Evolutionary conservation across 805 yeast species (phyloP).

Genomic region (Monosporozyma servazzii): DNA sequence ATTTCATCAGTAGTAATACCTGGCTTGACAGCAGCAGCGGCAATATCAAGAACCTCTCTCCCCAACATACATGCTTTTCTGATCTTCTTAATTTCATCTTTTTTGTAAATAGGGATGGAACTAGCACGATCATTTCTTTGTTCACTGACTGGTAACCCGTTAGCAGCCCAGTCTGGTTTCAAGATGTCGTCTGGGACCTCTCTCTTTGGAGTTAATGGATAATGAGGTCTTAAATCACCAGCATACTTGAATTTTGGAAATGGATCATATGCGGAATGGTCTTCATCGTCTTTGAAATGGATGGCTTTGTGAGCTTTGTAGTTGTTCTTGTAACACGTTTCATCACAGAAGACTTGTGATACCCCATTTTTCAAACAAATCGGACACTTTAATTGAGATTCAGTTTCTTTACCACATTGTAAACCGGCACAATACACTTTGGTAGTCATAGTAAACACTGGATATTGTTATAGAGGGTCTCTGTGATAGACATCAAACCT

Average conservation of each 20-base stretch:
- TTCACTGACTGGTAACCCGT: slow-evolving; percentile 76
- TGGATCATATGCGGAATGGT: slow-evolving; percentile 59
- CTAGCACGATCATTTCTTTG: slow-evolving; percentile 59
- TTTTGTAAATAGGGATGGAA: slow-evolving; percentile 52
- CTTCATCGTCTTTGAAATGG: slow-evolving; percentile 52
- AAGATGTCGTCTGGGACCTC: slow-evolving; percentile 61
- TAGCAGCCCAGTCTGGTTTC: slow-evolving; percentile 73
- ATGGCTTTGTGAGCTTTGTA: slow-evolving; percentile 68
- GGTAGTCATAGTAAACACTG: background rate
- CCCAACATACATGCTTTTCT: slow-evolving; percentile 68
- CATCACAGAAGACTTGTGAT: slow-evolving; percentile 66
- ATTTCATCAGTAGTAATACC: slow-evolving; percentile 92
- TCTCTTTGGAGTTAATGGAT: slow-evolving; percentile 72
- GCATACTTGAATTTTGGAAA: slow-evolving; percentile 70
- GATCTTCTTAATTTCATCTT: slow-evolving; percentile 65
- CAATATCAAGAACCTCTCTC: slow-evolving; percentile 82
- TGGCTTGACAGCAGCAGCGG: slow-evolving; percentile 73
- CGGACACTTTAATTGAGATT: slow-evolving; percentile 78
- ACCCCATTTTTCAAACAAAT: slow-evolving; percentile 70
- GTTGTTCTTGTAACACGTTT: slow-evolving; percentile 65
- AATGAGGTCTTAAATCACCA: slow-evolving; percentile 66
- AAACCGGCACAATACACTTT: slow-evolving; percentile 56
- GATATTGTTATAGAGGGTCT: background rate
- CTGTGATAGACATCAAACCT: background rate
- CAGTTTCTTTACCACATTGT: slow-evolving; percentile 77